Evolutionary conservation across 192 early-diverging fungal genomes (phyloP).

Genomic region (Coemansia sp.): DNA sequence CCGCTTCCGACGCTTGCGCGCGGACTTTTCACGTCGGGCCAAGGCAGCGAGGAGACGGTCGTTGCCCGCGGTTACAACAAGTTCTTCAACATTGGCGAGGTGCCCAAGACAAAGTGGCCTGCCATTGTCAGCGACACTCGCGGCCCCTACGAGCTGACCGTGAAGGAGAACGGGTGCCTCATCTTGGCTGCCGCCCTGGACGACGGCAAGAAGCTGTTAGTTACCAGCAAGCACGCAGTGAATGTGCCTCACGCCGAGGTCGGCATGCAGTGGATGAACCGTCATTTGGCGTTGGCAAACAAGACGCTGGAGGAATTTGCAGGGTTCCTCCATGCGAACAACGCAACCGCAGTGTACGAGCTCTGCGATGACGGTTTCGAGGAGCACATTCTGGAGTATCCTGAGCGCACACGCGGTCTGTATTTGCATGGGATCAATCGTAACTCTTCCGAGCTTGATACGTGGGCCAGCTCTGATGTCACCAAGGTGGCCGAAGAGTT

Average conservation of each 20-base stretch:
- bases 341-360: conserved; percentile 78
- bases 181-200: conserved; percentile 76
- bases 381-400: conserved; percentile 90
- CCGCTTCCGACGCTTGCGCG: conserved; percentile 74
- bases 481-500: conserved; percentile 65
- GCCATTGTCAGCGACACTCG: conserved; percentile 61
- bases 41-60: conserved; percentile 52
- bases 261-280: conserved; percentile 71
- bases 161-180: conserved; percentile 98
- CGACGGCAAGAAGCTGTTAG: conserved; percentile 62
- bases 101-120: conserved; percentile 59
- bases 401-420: conserved; percentile 72
- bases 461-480: conserved; percentile 66
- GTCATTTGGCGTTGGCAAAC: conserved; percentile 60
- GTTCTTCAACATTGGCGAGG: conserved; percentile 87
- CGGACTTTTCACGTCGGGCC: conserved; percentile 70
- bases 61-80: conserved; percentile 94
- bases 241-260: conserved; percentile 58
- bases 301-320: conserved; percentile 68
- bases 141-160: conserved; percentile 87
- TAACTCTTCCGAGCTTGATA: conserved; percentile 71
- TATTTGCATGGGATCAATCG: conserved; percentile 91
- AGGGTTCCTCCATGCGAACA: conserved; percentile 66
- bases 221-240: conserved; percentile 85
- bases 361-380: conserved; percentile 95